Conservation (phyloP, 257 asterid genomes). For the Gentiana straminea region DNA sequence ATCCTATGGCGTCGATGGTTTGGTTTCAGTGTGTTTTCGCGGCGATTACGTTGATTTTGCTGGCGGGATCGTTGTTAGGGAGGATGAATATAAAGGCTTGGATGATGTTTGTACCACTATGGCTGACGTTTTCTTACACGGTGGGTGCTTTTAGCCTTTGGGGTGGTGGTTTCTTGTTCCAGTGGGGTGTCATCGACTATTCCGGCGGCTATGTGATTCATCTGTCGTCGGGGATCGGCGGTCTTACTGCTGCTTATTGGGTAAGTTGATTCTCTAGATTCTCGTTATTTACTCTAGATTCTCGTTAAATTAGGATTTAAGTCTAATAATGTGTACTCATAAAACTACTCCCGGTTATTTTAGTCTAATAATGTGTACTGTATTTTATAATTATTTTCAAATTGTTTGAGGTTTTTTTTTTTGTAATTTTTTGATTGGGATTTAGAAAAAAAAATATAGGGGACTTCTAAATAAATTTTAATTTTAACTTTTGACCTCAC, state of each 20-base stretch:
- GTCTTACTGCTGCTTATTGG: conserved; percentile 59
- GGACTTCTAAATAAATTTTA: no score
- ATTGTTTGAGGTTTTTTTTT: no score
- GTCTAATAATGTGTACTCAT: no score
- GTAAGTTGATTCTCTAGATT: conserved; percentile 11
- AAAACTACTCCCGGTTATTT: no score
- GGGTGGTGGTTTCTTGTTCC: conserved; percentile 59
- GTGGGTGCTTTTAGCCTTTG: conserved; percentile 62
- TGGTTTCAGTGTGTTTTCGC: conserved; percentile 66
- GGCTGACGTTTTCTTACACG: conserved; percentile 54
- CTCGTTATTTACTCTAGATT: neutral
- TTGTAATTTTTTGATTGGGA: no score
- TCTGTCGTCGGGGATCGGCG: conserved; percentile 61
- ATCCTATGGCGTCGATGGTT: conserved; percentile 58
- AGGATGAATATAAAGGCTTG: conserved; percentile 57
- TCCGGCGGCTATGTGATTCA: conserved; percentile 64
- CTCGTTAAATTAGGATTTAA: no score
- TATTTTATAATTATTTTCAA: no score
- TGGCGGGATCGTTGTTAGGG: conserved; percentile 53
- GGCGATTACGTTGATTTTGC: conserved; percentile 27
- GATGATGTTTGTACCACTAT: conserved; percentile 64
- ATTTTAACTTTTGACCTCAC: no score
- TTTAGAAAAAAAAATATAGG: no score
- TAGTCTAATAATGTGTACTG: no score
- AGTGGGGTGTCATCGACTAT: conserved; percentile 58